Evolutionary conservation across 106 monocot genomes (phyloP), one percentile per base, ranked within the genome.

Genomic region (Triglochin maritima): DNA sequence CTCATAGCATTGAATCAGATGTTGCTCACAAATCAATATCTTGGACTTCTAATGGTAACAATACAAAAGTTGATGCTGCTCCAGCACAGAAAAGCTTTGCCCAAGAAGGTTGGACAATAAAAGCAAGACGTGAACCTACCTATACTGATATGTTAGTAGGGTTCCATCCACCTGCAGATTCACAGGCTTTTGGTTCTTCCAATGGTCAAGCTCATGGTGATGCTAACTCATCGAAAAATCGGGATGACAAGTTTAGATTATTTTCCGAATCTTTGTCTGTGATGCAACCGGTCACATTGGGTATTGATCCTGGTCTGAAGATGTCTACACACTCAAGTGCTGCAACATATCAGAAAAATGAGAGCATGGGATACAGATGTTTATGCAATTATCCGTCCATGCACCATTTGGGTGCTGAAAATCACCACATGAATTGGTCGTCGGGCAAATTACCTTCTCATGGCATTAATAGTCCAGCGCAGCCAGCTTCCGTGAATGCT

Each of bases 71-170:
- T 63, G 69, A 79, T 58, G 17, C 7, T 62, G 11, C 49, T 11
- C 72, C 62, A 64, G 47, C 56, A 7, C 80, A 80, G 60, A 72
- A 50, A 67, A 80, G 72, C 51, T 50, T 69, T 57, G 58, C 64
- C 29, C 80, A 67, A 56, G 79, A 78, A 5, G 79, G 63, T 11
- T 83, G 85, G 85, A 73, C 78, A 47, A 71, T 71, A 41, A 42
- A 74, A 44, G 49, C 57, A 17, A 83, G 78, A 56, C 72, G 60
- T 51, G 83, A 79, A 74, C 69, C 77, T 17, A 61, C 45, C 12
- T 89, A 64, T 60, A 64, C 64, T 14, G 74, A 81, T 58, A 69
- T 71, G 61, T 54, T 69, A 29, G 69, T 85, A 15, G 72, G 77
- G 9, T 75, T 80, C 57, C 71, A 57, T 45, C 45, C 45, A n/a